Evolutionary conservation across 2,329 filamentous ascomycete species (phyloP).

Genomic region (Monosporascus ibericus): DNA sequence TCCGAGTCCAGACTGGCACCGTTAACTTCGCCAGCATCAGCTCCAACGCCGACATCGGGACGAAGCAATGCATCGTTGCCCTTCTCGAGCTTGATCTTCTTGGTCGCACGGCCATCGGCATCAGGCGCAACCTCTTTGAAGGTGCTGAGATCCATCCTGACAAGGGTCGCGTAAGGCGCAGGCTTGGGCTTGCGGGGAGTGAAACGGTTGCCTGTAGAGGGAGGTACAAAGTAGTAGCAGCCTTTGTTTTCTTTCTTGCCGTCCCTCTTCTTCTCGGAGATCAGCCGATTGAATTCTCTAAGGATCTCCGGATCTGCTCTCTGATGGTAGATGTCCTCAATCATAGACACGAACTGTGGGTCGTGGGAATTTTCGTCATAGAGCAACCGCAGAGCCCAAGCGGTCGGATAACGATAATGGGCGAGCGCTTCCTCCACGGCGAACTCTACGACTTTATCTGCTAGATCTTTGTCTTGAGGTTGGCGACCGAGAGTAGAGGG

Average conservation of each 20-base stretch:
- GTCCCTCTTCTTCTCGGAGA: constrained; percentile 50
- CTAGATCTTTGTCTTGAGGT: constrained; percentile 35
- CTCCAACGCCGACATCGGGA: not conserved
- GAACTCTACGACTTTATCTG: constrained; percentile 47
- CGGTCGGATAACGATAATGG: constrained; percentile 54
- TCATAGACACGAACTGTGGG: constrained; percentile 46
- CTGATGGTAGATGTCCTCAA: constrained; percentile 53
- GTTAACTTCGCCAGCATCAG: not conserved
- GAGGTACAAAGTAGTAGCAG: constrained; percentile 48
- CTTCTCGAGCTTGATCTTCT: constrained; percentile 23
- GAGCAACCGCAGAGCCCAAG: constrained; percentile 53
- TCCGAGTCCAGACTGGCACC: not conserved
- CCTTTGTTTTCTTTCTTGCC: constrained; percentile 47
- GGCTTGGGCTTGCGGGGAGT: constrained; percentile 39
- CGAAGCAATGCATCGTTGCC: not conserved
- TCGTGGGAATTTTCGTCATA: constrained; percentile 53
- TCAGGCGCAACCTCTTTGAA: constrained; percentile 10
- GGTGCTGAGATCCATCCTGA: constrained; percentile 33
- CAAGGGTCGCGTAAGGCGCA: constrained; percentile 44
- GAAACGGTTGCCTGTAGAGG: constrained; percentile 35
- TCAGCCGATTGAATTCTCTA: constrained; percentile 43
- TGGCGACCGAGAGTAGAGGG: constrained; percentile 12
- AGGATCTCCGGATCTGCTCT: constrained; percentile 47
- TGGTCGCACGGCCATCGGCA: constrained; percentile 21
- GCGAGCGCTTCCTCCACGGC: constrained; percentile 54